Evolutionary conservation across 2,329 filamentous ascomycete genomes (phyloP), one percentile per base, ranked within the genome.

Genomic region (Coniochaeta prunicola): DNA sequence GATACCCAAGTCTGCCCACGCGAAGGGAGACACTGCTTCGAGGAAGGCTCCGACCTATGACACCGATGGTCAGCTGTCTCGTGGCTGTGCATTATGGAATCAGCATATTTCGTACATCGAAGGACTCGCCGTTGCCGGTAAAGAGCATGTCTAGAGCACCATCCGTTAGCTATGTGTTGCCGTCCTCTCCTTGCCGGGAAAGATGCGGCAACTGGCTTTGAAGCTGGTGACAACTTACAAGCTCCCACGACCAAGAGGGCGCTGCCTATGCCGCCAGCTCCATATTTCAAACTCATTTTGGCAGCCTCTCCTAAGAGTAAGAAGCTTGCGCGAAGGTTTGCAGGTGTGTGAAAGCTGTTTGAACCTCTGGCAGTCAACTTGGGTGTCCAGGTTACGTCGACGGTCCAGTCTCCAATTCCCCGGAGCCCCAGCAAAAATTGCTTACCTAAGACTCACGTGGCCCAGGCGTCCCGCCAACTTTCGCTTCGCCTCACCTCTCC

Each of bases 51-150:
- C 96, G 74, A 97, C 84, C 89, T 92, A 63, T 72, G 64, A 65
- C 40, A 8, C 26, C 24, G 36, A 58, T 57, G 55, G 60, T 62
- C 67, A 71, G 65, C 59, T 66, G 24, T 30, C 34, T n/a, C 57
- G 60, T 21, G 60, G 65, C 45, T 60, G 45, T 33, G 56, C 19
- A 53, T 53, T 53, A n/a, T n/a, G n/a, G 36, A 48, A 57, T 33
- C 24, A n/a, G 30, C 42, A 28, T 30, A 30, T 31, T 24, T 60
- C 8, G 56, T 83, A 92, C 91, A 78, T 99, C 96, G 79, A 99
- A 99, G 61, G 88, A 81, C 82, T 99, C 93, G 72, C 96, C 94
- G 74, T 90, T 92, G 71, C 91, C 92, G 70, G 94, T 96, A 73
- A 99, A 97, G 73, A 99, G 91, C 91, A 99, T 96, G 77, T 99